Conservation (phyloP, 202 grass and related monocot species). For the Hordeum pubiflorum region DNA sequence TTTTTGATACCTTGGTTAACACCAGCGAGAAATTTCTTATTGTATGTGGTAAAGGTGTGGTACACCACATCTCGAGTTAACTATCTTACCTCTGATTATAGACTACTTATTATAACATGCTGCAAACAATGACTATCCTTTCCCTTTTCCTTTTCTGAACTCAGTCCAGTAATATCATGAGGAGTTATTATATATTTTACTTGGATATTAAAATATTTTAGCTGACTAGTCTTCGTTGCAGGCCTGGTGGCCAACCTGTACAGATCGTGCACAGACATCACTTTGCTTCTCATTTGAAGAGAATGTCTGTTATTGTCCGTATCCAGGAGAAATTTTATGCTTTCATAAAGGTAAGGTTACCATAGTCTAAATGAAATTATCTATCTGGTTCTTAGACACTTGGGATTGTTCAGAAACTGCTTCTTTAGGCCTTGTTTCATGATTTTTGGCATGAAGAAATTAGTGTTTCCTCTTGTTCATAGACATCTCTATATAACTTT, state of each 20-base stretch:
- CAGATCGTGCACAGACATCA: slow-evolving; percentile 89
- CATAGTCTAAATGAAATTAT: slow-evolving; percentile 16
- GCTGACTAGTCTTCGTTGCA: slow-evolving; percentile 27
- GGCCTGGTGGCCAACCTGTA: slow-evolving; percentile 83
- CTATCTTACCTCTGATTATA: neutral
- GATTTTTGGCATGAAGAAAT: neutral
- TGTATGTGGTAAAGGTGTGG: neutral
- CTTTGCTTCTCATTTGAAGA: slow-evolving; percentile 99
- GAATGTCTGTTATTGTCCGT: slow-evolving; percentile 88
- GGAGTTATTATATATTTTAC: neutral
- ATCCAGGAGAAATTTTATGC: slow-evolving; percentile 82
- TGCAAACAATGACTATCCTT: neutral
- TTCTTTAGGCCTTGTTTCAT: slow-evolving; percentile 3
- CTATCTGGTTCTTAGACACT: neutral
- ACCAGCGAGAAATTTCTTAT: neutral
- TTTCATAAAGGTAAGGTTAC: slow-evolving; percentile 75
- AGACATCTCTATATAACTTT: neutral
- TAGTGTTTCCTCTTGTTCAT: neutral
- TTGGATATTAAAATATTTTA: neutral
- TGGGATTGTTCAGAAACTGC: neutral
- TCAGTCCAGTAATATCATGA: neutral
- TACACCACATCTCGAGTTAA: neutral
- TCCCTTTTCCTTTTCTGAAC: neutral
- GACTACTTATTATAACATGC: neutral
- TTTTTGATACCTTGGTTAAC: neutral